A percentile compares a stretch with the other conserved stretches of the same genome.
Conservation (phyloP, 495 filamentous ascomycete species). For the Talaromyces ruber region DNA sequence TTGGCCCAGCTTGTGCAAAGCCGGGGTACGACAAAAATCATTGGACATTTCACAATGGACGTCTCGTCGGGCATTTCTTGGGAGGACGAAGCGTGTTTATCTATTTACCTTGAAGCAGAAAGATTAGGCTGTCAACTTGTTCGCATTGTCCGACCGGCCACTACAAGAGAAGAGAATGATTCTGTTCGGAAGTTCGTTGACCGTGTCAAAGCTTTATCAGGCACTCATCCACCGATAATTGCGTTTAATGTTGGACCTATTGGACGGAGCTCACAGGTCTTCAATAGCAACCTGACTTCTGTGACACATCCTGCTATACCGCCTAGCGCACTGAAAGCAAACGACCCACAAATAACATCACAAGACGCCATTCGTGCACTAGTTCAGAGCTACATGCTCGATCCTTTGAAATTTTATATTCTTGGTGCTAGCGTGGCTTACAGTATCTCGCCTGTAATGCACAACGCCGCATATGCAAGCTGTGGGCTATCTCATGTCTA, state of each 20-base stretch:
- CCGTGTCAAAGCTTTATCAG: constrained; percentile 30
- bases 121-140: constrained; percentile 62
- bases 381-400: constrained; percentile 46
- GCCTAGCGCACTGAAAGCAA: constrained; percentile 15
- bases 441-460: constrained; percentile 72
- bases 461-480: constrained; percentile 63
- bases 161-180: constrained; percentile 49
- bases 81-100: constrained; percentile 49
- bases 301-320: constrained; percentile 61
- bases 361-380: constrained; percentile 49
- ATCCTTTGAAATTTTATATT: constrained; percentile 67
- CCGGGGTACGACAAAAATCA: constrained; percentile 64
- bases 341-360: constrained; percentile 41
- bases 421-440: constrained; percentile 66
- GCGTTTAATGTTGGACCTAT: constrained; percentile 65
- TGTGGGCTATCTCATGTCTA: constrained; percentile 69
- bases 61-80: constrained; percentile 46
- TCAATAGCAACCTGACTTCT: constrained; percentile 58
- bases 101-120: constrained; percentile 48
- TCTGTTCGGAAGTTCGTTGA: constrained; percentile 46
- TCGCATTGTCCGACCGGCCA: constrained; percentile 56
- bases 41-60: constrained; percentile 54
- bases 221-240: constrained; percentile 46
- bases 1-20: constrained; percentile 35
- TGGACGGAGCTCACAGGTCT: constrained; percentile 58